Evolutionary conservation across 345 rosid genomes (phyloP).

Genomic region (Citrus medica): DNA sequence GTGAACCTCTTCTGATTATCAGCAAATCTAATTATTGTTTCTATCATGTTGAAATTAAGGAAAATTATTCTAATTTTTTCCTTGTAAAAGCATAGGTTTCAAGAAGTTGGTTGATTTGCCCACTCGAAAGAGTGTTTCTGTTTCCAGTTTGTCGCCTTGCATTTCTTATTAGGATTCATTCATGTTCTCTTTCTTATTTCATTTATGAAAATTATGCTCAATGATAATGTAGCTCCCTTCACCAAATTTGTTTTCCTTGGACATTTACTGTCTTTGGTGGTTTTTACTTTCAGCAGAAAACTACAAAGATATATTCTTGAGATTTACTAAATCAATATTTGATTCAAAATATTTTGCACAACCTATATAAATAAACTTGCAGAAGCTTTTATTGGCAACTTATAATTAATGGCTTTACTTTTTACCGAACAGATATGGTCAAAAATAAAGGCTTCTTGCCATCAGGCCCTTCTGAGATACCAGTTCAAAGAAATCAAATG

Average conservation of each 20-base stretch:
- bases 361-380: neutral
- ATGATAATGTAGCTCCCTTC: neutral
- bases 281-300: neutral
- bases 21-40: neutral
- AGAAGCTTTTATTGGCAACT: conserved; percentile 1
- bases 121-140: neutral
- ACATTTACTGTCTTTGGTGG: neutral
- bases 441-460: conserved; percentile 99
- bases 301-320: neutral
- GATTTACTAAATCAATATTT: neutral
- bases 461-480: conserved; percentile 94
- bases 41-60: neutral
- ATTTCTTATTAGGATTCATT: neutral
- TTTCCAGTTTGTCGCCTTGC: neutral
- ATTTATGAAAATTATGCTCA: neutral
- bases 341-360: neutral
- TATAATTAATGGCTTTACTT: conserved; percentile 12
- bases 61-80: neutral
- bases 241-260: neutral
- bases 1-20: neutral
- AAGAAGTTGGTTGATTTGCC: neutral
- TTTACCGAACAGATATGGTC: conserved; percentile 80
- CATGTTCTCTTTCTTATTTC: neutral
- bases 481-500: conserved; percentile 81
- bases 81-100: neutral